Percentiles rank a stretch among this genome's conserved stretches.
Evolutionary conservation across 768 basidiomycete species (phyloP).

Genomic region (Boletus reticulatus): DNA sequence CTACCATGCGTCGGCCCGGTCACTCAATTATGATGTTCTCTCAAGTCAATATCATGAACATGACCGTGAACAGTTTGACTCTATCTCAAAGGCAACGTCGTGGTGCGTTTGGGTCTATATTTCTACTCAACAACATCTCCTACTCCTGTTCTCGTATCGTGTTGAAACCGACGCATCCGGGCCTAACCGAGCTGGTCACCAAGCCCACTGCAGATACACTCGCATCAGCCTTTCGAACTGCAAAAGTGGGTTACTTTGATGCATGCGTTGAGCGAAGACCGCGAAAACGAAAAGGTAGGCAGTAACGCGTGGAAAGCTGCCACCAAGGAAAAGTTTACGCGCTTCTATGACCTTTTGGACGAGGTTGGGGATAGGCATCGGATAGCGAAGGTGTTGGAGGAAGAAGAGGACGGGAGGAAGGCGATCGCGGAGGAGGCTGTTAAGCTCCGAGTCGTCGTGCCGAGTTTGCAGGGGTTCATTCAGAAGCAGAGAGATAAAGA

Average conservation of each 20-base stretch:
- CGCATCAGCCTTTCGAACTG: constrained; percentile 69
- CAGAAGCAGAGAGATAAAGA: constrained; percentile 78
- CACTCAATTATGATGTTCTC: neutral
- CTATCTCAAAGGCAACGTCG: constrained; percentile 60
- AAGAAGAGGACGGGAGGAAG: constrained; percentile 59
- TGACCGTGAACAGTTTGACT: constrained; percentile 56
- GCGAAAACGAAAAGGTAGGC: constrained; percentile 44
- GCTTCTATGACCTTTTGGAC: constrained; percentile 79
- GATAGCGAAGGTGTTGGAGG: constrained; percentile 65
- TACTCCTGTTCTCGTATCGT: constrained; percentile 64
- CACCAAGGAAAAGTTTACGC: constrained; percentile 76
- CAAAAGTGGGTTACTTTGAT: constrained; percentile 82
- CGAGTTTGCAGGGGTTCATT: constrained; percentile 68
- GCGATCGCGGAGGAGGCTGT: constrained; percentile 70
- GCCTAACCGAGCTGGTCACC: constrained; percentile 52
- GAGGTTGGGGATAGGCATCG: constrained; percentile 76
- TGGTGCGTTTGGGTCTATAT: constrained; percentile 68
- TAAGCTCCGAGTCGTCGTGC: constrained; percentile 74
- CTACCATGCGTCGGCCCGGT: neutral
- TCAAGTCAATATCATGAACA: constrained; percentile 75
- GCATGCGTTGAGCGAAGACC: constrained; percentile 53
- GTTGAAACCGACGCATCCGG: constrained; percentile 45
- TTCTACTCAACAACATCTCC: constrained; percentile 76
- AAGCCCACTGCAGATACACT: constrained; percentile 60
- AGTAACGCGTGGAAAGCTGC: constrained; percentile 47